Evolutionary conservation across 139 green algal species (phyloP), one percentile per base, ranked within the genome.

Genomic region (Tetratostichococcus sp.): DNA sequence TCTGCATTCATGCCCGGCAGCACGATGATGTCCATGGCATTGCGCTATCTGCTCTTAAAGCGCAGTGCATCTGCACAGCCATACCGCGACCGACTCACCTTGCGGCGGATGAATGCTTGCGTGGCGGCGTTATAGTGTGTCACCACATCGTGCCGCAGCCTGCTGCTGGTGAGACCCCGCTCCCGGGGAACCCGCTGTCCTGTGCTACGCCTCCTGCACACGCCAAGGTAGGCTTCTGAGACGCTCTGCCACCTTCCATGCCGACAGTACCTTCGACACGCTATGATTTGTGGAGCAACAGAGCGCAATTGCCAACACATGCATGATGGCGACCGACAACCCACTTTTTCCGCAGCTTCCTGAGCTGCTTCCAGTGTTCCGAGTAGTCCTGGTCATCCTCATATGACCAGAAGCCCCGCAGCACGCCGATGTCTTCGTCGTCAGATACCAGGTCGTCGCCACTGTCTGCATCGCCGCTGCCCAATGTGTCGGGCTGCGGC

Each of bases 81-180:
- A n/a, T n/a, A n/a, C n/a, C n/a, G n/a, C n/a, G n/a, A n/a, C n/a
- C n/a, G n/a, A 62, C 14, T 62, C 50, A 89, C 80, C 69, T 82
- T 86, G 23, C 87, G 77, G 16, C 88, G 73, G 33, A 94, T 90
- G 32, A 94, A 81, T 0, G 89, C 88, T 74, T 91, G 84, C 19
- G 87, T 95, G 69, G 80, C 75, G 0, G 83, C 74, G 72, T 95
- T 95, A 81, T 90, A 94, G 30, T 88, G 81, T 14, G 86, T 92
- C 21, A 95, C 80, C 34, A 93, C 75, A 34, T 85, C 75, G 62
- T 89, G 82, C 1, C 74, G 67, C n/a, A 30, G 69, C 66, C 28
- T 80, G 58, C n/a, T 39, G 72, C 26, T 70, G 77, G 71, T 81
- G 65, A 30, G 42, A 23, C 23, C 43, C 58, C 65, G 72, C 30